phyloP scores from a whole-genome alignment of 2,329 filamentous ascomycete genomes.

The Fusarium compactum region DNA sequence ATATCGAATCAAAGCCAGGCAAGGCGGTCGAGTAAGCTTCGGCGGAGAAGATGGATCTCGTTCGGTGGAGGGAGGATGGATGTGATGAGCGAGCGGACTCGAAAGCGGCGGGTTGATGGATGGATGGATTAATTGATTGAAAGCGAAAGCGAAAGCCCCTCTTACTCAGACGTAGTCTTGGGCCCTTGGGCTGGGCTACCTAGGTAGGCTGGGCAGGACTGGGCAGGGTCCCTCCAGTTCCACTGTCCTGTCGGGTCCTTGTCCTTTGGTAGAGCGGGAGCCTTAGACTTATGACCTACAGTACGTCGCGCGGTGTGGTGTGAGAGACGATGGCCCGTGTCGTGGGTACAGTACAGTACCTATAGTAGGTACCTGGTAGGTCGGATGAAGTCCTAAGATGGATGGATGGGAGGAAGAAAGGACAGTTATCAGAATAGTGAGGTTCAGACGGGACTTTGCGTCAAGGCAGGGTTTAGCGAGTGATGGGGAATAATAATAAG shows the following conservation, averaged over 20 bases:
- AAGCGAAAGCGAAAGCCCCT: slow-evolving; percentile 29
- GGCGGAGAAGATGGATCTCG: slow-evolving; percentile 43
- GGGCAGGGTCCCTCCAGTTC: slow-evolving; percentile 17
- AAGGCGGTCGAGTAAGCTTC: slow-evolving; percentile 37
- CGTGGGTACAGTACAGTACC: background rate
- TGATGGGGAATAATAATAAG: slow-evolving; percentile 20
- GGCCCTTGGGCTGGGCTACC: background rate
- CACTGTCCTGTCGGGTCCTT: slow-evolving; percentile 2
- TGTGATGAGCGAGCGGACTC: slow-evolving; percentile 39
- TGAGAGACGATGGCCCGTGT: background rate
- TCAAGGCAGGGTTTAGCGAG: slow-evolving; percentile 36
- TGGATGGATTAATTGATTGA: slow-evolving; percentile 17
- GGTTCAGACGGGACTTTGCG: background rate
- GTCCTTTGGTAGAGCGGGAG: background rate
- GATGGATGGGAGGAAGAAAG: slow-evolving; percentile 4
- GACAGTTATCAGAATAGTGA: background rate
- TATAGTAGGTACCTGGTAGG: background rate
- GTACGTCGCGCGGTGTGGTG: slow-evolving; percentile 3
- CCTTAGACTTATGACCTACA: background rate
- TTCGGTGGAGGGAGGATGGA: slow-evolving; percentile 21
- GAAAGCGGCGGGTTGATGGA: slow-evolving; percentile 42
- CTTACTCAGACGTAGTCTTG: slow-evolving; percentile 21
- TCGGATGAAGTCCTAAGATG: background rate
- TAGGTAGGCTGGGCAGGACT: slow-evolving; percentile 4
- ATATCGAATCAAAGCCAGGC: slow-evolving; percentile 13